phyloP scores from a whole-genome alignment of 2,329 filamentous ascomycete species.

The Aspergillus amoenus region DNA sequence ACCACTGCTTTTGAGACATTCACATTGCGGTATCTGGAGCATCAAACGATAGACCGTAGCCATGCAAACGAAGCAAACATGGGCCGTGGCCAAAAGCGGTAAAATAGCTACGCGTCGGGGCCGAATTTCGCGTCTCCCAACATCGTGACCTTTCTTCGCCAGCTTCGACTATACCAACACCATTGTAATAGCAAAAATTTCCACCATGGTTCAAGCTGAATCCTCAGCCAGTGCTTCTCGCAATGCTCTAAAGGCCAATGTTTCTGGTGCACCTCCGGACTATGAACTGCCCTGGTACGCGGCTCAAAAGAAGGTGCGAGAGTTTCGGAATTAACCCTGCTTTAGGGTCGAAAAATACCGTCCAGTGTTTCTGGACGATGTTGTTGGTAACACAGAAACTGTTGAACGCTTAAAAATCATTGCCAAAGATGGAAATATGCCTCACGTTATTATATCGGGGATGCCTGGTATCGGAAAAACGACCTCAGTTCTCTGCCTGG shows the following conservation, averaged over 20 bases:
- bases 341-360: constrained; percentile 96
- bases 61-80: constrained; percentile 9
- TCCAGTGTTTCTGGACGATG: constrained; percentile 89
- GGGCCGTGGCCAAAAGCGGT: constrained; percentile 1
- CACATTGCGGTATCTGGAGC: not conserved
- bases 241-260: constrained; percentile 41
- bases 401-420: constrained; percentile 98
- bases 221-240: constrained; percentile 46
- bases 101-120: constrained; percentile 25
- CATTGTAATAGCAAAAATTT: not conserved
- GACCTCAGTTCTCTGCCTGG: constrained; percentile 89
- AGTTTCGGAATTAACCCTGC: not conserved
- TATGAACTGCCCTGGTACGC: constrained; percentile 53
- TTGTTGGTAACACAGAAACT: constrained; percentile 97
- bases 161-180: not conserved
- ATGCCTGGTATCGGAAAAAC: constrained; percentile 99
- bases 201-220: constrained; percentile 46
- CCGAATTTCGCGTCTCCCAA: constrained; percentile 28
- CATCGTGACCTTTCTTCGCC: constrained; percentile 1
- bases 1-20: not conserved
- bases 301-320: not conserved
- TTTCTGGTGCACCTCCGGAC: constrained; percentile 41
- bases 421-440: constrained; percentile 98
- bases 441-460: constrained; percentile 97
- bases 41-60: not conserved